phyloP scores from a whole-genome alignment of 2,329 filamentous ascomycete genomes.

The Zelopaecilomyces penicillatus region DNA sequence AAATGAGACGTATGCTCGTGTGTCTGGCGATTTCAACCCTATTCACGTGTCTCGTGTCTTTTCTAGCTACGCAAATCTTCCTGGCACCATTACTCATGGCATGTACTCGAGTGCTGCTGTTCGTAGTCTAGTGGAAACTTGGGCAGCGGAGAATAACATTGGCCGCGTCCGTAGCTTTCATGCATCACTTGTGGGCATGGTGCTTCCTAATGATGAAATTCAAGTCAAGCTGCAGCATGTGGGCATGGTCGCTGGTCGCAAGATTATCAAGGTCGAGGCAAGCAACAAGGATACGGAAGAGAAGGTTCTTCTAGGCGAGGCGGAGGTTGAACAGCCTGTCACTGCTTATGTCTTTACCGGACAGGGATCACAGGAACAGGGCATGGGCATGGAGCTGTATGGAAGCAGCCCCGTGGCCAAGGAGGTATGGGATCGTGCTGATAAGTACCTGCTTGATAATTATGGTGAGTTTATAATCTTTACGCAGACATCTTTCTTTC shows the following conservation, averaged over 20 bases:
- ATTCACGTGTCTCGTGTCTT: conserved; percentile 98
- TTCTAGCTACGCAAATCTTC: conserved; percentile 88
- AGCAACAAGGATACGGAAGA: conserved; percentile 94
- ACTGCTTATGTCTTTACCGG: conserved; percentile 97
- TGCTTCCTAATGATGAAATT: conserved; percentile 90
- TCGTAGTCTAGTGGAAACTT: conserved; percentile 91
- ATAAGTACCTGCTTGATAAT: conserved; percentile 97
- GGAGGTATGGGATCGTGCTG: conserved; percentile 95
- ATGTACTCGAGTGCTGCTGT: conserved; percentile 99
- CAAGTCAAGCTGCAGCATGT: conserved; percentile 93
- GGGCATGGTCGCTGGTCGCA: conserved; percentile 95
- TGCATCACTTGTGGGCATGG: conserved; percentile 95
- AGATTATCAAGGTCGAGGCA: conserved; percentile 98
- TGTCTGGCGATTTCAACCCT: conserved; percentile 97
- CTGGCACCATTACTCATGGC: conserved; percentile 95
- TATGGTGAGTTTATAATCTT: conserved; percentile 58
- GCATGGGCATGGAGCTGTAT: conserved; percentile 99
- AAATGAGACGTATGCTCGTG: conserved; percentile 95
- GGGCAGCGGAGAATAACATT: conserved; percentile 98
- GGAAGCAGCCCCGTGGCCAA: conserved; percentile 86
- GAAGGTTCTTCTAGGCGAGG: conserved; percentile 90
- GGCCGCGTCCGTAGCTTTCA: conserved; percentile 97
- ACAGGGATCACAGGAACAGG: conserved; percentile 96
- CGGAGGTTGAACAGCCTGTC: conserved; percentile 94
- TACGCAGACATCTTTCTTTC: background rate